Base-by-base conservation (phyloP, 1,139 yeast genomes). In the Lipomyces yarrowii region DNA sequence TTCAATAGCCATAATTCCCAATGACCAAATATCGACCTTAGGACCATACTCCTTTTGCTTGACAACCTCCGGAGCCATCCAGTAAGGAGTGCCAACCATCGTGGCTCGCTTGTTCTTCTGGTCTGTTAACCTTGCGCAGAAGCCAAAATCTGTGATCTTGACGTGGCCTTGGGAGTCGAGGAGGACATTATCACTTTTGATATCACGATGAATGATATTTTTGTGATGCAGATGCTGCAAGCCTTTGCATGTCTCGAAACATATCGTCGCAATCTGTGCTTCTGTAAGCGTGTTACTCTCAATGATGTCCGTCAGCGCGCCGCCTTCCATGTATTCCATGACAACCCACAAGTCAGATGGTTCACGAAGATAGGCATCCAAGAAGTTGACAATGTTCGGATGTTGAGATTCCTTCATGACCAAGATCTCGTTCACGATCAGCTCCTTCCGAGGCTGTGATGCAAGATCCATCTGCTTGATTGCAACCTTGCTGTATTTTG, bases 61-160 rank as follows among this genome's bases (percentile, higher is more conserved):
- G 63, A 94, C 98, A 60, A 94, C 98, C 79, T 94, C 99, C 2
- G 99, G 99, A 0, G 99, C 99, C 99, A 94, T 94, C 99, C 99
- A 94, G 77, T 94, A 94, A 13, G 99, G 99, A 0, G 99, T 94
- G 53, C 99, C 99, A 4, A 93, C 99, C 98, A 94, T 92, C 0
- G 99, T 94, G 10, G 98, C 98, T 71, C 99, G 85, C 78, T 94
- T 94, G 70, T 89, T 89, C 79, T 96, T 87, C 76, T 91, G 94
- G 70, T 91, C 96, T 1, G 98, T 94, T 72, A 94, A 83, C 77
- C 92, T 92, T 33, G 99, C 99, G 80, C 99, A 94, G 81, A 94
- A 94, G 0, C 99, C 99, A 79, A 94, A 94, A 80, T 94, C 99
- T 2, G 99, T 94, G 69, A 94, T 91, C 80, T 94, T 94, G 63